Base-by-base conservation (phyloP, 352 stramenopile genomes). In the Phytophthora vignae region DNA sequence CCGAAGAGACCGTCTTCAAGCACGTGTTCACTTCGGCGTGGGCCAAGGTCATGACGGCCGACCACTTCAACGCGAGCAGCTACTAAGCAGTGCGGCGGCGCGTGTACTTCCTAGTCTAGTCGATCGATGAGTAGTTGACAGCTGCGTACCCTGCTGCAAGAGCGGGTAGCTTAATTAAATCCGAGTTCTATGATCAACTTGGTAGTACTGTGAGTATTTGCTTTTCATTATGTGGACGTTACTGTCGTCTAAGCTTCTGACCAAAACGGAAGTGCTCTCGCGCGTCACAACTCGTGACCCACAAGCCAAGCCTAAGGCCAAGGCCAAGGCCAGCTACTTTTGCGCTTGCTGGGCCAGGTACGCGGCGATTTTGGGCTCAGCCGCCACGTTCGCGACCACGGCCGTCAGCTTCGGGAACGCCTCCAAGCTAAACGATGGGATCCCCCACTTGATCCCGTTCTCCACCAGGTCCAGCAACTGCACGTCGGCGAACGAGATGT, bases 141-240 rank as follows among this genome's bases (percentile, higher is more conserved):
- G 21, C 48, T 62, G 31, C 52, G 46, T 11, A 55, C 57, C 22
- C 44, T 44, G 12, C 14, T 67, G 21, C 29, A 55, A 61, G 42
- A 29, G n/a, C 65, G 38, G 49, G 65, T 72, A 72, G 49, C 66
- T 62, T 58, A 72, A 72, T 44, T 72, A 67, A 58, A 57, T 61
- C 38, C 48, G 67, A 52, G 56, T 67, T 71, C 56, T 60, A 60
- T 36, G 56, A 59, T 60, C 64, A 66, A 56, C 40, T 63, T 38
- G 3, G 59, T 12, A 17, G 38, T 15, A 29, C 25, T 22, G 21
- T 22, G 21, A 22, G 21, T 22, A 22, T 22, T 44, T 6, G 29
- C 29, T 33, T 33, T 33, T 33, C 29, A 33, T 33, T 33, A 33
- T 7, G 29, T 33, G 0, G 29, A 33, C 29, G 29, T 33, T 33